Percentiles rank a stretch among this genome's conserved stretches.
Conservation (phyloP, 2,329 filamentous ascomycete species). For the Fusarium sp. region DNA sequence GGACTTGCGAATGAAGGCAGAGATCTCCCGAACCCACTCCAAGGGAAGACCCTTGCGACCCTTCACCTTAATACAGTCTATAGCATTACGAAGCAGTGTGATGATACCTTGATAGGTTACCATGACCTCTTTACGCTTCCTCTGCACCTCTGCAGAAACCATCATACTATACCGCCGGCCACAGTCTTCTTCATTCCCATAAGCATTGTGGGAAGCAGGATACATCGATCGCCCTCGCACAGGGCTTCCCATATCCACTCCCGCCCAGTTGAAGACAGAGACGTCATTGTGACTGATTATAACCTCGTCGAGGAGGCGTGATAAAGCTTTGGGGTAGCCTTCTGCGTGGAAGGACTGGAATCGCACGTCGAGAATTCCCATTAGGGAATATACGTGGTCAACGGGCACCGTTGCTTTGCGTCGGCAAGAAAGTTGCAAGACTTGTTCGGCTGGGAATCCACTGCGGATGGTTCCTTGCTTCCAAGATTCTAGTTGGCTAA, state of each 20-base stretch:
- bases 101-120: background rate
- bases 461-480: background rate
- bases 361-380: conserved; percentile 9
- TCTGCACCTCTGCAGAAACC: conserved; percentile 3
- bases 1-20: background rate
- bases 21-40: conserved; percentile 1
- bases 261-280: conserved; percentile 7
- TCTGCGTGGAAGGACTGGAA: conserved; percentile 11
- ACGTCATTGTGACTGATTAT: conserved; percentile 9
- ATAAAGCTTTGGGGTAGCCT: conserved; percentile 2
- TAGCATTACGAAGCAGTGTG: conserved; percentile 4
- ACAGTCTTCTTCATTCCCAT: background rate
- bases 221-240: conserved; percentile 11
- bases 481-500: conserved; percentile 1
- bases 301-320: conserved; percentile 2
- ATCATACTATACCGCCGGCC: conserved; percentile 11
- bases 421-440: background rate
- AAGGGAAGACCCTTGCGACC: background rate
- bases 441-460: background rate
- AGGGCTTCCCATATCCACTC: conserved; percentile 6
- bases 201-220: background rate
- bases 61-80: background rate
- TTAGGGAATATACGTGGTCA: conserved; percentile 9
- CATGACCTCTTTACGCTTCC: conserved; percentile 2
- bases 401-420: conserved; percentile 3